Evolutionary conservation across 2,329 filamentous ascomycete genomes (phyloP).

Genomic region (Aaosphaeria pasadenensis): DNA sequence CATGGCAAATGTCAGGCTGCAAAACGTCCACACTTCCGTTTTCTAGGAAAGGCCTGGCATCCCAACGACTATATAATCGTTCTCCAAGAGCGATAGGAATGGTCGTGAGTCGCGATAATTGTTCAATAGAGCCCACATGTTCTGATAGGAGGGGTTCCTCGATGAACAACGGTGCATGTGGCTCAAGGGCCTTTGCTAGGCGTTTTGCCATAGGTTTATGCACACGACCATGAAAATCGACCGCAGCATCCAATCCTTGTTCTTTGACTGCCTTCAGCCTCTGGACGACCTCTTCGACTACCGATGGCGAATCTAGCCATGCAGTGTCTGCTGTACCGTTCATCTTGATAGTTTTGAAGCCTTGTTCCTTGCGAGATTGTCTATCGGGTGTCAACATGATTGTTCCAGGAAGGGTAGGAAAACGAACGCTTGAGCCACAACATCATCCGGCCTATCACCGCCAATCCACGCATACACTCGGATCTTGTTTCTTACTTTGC

Average conservation of each 20-base stretch:
- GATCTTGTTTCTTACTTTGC: conserved; percentile 67
- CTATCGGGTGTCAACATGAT: neutral
- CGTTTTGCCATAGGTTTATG: conserved; percentile 80
- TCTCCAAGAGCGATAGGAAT: conserved; percentile 71
- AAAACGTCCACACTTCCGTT: conserved; percentile 65
- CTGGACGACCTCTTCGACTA: conserved; percentile 62
- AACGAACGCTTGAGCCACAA: conserved; percentile 59
- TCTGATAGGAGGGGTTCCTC: conserved; percentile 72
- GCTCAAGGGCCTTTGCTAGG: conserved; percentile 64
- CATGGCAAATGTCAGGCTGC: conserved; percentile 70
- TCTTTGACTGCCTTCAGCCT: conserved; percentile 67
- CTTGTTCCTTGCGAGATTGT: conserved; percentile 58
- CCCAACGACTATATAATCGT: conserved; percentile 69
- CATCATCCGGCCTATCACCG: conserved; percentile 66
- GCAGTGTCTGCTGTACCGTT: conserved; percentile 73
- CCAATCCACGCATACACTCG: conserved; percentile 79
- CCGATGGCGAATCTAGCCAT: conserved; percentile 70
- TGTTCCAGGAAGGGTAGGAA: neutral
- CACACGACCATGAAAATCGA: conserved; percentile 76
- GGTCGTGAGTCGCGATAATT: conserved; percentile 55
- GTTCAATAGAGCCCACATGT: conserved; percentile 63
- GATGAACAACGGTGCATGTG: conserved; percentile 69
- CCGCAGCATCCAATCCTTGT: conserved; percentile 67
- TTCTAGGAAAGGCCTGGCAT: conserved; percentile 70
- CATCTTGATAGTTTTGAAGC: conserved; percentile 71